phyloP scores from a whole-genome alignment of 352 stramenopile species.

The Albugo candida region DNA sequence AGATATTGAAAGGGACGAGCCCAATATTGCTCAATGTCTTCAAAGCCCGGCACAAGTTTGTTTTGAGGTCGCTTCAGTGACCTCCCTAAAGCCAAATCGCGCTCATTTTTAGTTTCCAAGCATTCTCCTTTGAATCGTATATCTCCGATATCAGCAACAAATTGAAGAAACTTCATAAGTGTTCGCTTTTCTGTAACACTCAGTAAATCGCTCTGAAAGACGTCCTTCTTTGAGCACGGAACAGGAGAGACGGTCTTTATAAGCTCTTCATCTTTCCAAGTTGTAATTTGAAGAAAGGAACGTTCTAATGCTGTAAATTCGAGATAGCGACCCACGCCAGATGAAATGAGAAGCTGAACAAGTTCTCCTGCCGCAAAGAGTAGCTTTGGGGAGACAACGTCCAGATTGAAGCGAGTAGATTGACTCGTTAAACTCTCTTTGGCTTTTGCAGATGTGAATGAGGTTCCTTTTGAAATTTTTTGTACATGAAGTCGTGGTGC shows the following conservation, averaged over 20 bases:
- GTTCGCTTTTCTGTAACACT: conserved; percentile 71
- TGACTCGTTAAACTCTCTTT: not conserved
- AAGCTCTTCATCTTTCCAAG: conserved; percentile 8
- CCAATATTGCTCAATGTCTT: conserved; percentile 18
- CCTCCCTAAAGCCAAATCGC: conserved; percentile 45
- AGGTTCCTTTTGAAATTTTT: not conserved
- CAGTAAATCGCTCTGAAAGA: conserved; percentile 77
- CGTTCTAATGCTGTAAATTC: conserved; percentile 76
- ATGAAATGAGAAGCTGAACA: conserved; percentile 70
- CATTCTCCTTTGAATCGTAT: conserved; percentile 50
- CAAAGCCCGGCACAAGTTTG: conserved; percentile 14
- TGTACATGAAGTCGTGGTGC: not conserved
- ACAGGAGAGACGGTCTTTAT: conserved; percentile 38
- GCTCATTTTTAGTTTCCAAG: conserved; percentile 73
- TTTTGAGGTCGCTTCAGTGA: conserved; percentile 76
- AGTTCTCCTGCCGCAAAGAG: conserved; percentile 57
- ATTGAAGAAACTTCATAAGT: conserved; percentile 84
- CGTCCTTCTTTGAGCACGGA: conserved; percentile 78
- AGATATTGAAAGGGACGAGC: conserved; percentile 52
- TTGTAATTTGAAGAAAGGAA: conserved; percentile 47
- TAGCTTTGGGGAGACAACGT: conserved; percentile 49
- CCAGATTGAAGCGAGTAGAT: conserved; percentile 24
- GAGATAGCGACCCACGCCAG: conserved; percentile 67
- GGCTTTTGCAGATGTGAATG: not conserved
- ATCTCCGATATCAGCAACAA: conserved; percentile 69